phyloP scores from a whole-genome alignment of 495 filamentous ascomycete species.

The Annulohypoxylon bovei region DNA sequence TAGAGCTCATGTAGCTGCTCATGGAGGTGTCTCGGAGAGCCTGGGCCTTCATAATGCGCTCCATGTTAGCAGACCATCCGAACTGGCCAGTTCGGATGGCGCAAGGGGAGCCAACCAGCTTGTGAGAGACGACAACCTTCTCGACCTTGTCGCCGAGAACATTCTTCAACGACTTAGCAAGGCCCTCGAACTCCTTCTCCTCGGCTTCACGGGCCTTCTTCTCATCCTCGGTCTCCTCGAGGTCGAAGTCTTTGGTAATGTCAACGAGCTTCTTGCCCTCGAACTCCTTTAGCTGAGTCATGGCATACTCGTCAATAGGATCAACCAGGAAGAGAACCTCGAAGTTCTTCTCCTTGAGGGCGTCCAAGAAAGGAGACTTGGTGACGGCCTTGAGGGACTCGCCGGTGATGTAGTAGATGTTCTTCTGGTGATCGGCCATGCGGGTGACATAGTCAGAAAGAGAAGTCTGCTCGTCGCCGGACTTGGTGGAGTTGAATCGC shows the following conservation, averaged over 20 bases:
- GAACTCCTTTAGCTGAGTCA: constrained; percentile 99
- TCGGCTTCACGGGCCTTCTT: constrained; percentile 95
- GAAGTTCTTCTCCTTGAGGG: constrained; percentile 99
- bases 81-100: constrained; percentile 99
- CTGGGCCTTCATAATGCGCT: constrained; percentile 99
- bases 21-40: constrained; percentile 99
- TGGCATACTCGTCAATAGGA: constrained; percentile 99
- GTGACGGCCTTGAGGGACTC: constrained; percentile 97
- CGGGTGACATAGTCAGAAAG: constrained; percentile 96
- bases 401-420: constrained; percentile 99
- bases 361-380: constrained; percentile 98
- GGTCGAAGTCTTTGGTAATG: constrained; percentile 99
- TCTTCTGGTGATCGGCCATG: constrained; percentile 99
- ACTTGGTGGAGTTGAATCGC: constrained; percentile 98
- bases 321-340: constrained; percentile 99
- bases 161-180: constrained; percentile 98
- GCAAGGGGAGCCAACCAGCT: constrained; percentile 93
- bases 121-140: constrained; percentile 99
- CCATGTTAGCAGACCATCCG: constrained; percentile 99
- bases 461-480: constrained; percentile 93
- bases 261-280: constrained; percentile 99
- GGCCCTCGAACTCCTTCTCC: constrained; percentile 95
- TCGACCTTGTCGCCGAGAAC: constrained; percentile 99
- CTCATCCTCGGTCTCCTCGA: constrained; percentile 99
- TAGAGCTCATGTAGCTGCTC: constrained; percentile 99